Evolutionary conservation across 169 alveolate species (phyloP).

Genomic region (Eimeria praecox): DNA sequence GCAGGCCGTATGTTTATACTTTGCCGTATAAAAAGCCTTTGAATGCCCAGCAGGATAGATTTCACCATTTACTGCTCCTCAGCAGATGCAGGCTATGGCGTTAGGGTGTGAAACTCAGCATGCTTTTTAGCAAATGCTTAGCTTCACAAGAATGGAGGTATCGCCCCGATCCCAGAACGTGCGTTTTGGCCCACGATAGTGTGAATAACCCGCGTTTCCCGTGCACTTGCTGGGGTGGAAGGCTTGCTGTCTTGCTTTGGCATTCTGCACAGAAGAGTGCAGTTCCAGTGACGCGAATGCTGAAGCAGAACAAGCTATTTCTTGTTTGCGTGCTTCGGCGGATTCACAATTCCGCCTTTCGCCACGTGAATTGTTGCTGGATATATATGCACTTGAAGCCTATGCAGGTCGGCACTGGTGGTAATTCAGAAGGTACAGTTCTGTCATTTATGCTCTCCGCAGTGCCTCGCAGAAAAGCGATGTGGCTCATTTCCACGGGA

Average conservation of each 20-base stretch:
- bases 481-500: neutral
- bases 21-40: neutral
- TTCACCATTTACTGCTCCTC: neutral
- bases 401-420: neutral
- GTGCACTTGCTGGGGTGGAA: neutral
- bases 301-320: neutral
- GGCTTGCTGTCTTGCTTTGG: neutral
- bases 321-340: neutral
- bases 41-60: neutral
- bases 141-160: neutral
- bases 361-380: neutral
- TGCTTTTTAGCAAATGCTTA: neutral
- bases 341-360: neutral
- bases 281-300: neutral
- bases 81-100: neutral
- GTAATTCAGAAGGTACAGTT: neutral
- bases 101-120: neutral
- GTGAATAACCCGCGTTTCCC: neutral
- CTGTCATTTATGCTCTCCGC: neutral
- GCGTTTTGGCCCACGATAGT: neutral
- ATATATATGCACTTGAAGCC: neutral
- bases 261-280: neutral
- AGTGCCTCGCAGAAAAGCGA: neutral
- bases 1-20: neutral
- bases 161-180: neutral